Base-by-base conservation (phyloP, 352 stramenopile species). In the Phytophthora cactorum region DNA sequence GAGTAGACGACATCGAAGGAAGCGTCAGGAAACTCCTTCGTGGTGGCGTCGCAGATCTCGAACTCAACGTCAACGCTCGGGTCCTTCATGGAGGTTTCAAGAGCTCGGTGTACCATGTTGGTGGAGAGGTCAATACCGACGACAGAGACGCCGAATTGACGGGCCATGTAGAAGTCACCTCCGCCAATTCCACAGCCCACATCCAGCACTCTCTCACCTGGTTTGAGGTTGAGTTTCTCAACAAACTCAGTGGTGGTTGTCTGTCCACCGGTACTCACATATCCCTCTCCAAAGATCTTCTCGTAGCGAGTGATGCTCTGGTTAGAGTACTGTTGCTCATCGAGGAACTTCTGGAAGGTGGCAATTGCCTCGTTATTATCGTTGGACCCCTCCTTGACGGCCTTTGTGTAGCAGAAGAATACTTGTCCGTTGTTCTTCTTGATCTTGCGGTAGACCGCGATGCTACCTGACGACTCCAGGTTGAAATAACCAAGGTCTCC, bases 131-230 rank as follows among this genome's bases (percentile, higher is more conserved):
- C 83, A 55, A 91, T 91, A 17, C 81, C 83, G 11, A 91, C 75
- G 8, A 91, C 83, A 1, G 90, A 86, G 28, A 90, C 80, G 25
- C 85, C 89, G 29, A 98, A 91, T 54, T 96, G 85, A 43, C 96
- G 96, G 11, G 91, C 91, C 68, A 97, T 90, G 71, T 97, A 97
- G 57, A 96, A 89, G 32, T 90, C 86, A 1, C 91, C 95, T 17
- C 91, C 91, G n/a, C 91, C 91, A 49, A 97, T 96, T 27, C 91
- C 91, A 59, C 91, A 97, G 28, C 91, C 91, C 8, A 97, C 91
- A 60, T 97, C 91, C 9, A 97, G 68, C n/a, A 97, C 69, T n/a
- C 81, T 68, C 59, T 91, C 81, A 8, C 80, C 79, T 32, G 68
- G 63, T 49, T 88, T 65, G n/a, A 91, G 60, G 53, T 80, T 68